phyloP scores from a whole-genome alignment of 768 basidiomycete genomes.

The Termitomyces sp. region DNA sequence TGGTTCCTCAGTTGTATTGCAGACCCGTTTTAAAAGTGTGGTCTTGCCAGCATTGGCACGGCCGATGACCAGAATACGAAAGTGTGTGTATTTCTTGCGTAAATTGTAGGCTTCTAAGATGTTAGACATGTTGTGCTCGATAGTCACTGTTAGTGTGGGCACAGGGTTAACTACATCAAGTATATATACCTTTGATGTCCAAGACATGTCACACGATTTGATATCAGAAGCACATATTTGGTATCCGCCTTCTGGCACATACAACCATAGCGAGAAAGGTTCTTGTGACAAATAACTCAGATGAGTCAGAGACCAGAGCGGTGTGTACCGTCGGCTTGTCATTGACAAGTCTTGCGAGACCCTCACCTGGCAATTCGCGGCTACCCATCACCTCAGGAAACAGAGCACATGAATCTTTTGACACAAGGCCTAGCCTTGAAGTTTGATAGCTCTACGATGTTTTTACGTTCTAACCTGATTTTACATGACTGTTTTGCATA shows the following conservation, averaged over 20 bases:
- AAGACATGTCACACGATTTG: background rate
- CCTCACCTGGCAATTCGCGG: too few species aligned
- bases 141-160: background rate
- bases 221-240: background rate
- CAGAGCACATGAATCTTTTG: too few species aligned
- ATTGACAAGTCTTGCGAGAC: too few species aligned
- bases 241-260: background rate
- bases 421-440: too few species aligned
- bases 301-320: too few species aligned
- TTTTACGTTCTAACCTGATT: too few species aligned
- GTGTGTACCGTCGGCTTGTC: too few species aligned
- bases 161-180: background rate
- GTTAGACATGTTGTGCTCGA: background rate
- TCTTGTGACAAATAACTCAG: too few species aligned
- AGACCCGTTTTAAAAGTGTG: background rate
- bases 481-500: too few species aligned
- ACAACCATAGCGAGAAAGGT: too few species aligned
- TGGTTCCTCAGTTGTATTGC: background rate
- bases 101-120: background rate
- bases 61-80: constrained; percentile 7
- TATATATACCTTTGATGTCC: background rate
- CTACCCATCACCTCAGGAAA: too few species aligned
- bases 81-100: background rate
- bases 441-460: too few species aligned
- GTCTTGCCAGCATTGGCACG: constrained; percentile 5